Evolutionary conservation across 768 basidiomycete genomes (phyloP), one percentile per base, ranked within the genome.

Genomic region (Phallus indusiatus): DNA sequence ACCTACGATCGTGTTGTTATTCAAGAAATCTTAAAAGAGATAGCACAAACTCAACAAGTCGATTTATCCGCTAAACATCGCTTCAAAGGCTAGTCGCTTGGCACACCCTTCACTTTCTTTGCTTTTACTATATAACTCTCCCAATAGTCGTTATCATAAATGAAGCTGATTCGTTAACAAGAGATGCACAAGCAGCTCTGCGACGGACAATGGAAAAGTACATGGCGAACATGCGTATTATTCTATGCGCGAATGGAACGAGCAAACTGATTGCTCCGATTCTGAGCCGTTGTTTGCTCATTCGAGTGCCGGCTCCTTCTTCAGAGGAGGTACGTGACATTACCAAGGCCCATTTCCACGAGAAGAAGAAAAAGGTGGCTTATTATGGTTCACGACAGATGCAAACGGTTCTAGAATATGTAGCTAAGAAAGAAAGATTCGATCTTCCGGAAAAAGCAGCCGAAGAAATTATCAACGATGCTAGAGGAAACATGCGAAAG

Each of bases 171-270:
- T 86, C 90, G 0, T 79, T 99, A 47, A 85, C 91, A 11, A 85
- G 95, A 56, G 95, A 99, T 73, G 95, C 95, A 1, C 95, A 99
- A 75, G 94, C 95, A 0, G 95, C 95, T 8, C 80, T 99, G 35
- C 85, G 95, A 67, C 80, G 95, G 59, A 99, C 95, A 10, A 99
- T 98, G 95, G 95, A 99, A 70, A 98, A 97, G 72, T 98, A 95
- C 76, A 97, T 96, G 89, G 84, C 86, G 47, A 99, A 97, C 70
- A 82, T 99, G 82, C 84, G 95, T 28, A 86, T 99, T 66, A 95
- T 99, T 64, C 79, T 99, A 0, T 97, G 94, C 69, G 94, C 94
- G 20, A 94, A 94, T 71, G 93, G 90, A 68, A 97, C 95, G 2
- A 89, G 88, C 68, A 86, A 87, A 64, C 86, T 99, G 56, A 98